Evolutionary conservation across 192 early-diverging fungal species (phyloP), one percentile per base, ranked within the genome.

Genomic region (Coemansia sp.): DNA sequence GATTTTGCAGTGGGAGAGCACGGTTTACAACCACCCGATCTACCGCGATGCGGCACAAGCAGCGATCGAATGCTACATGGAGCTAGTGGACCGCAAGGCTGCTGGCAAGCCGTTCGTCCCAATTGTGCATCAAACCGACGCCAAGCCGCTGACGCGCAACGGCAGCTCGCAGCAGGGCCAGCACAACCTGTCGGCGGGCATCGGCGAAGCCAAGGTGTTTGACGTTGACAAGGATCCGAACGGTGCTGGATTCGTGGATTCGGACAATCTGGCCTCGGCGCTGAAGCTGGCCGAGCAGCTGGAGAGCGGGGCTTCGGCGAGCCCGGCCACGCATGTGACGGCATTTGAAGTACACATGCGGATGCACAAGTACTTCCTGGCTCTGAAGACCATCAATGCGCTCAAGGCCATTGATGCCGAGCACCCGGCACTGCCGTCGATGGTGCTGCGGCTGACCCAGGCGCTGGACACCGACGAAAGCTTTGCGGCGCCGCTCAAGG

Each of bases 1-100:
- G 14, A 79, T 95, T 36, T 62, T 98, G 14, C 65, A 79, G n/a
- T 82, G 84, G 53, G 91, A 91, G 60, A 88, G 92, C 70, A 69
- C 79, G 23, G 46, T 98, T 10, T 83, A 85, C 22, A 63, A 66
- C 2, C 84, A 93, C 52, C 80, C 78, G 4, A 85, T 80, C 55
- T 98, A 83, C 50, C 76, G 87, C 48, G 77, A 81, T 20, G 84
- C 91, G 7, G 93, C 90, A 4, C 75, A 81, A 22, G 82, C 81
- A 11, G 92, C 94, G 2, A 79, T 91, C 11, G 72, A 81, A 39
- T 73, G 84, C 57, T 81, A 83, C 53, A 31, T 83, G 11, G 43
- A 61, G 9, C 58, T 81, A 28, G 42, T 67, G 26, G 66, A 79
- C 47, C 79, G 67, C 55, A 76, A 78, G 48, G 46, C 57, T 11